Evolutionary conservation across 768 basidiomycete genomes (phyloP), one percentile per base, ranked within the genome.

Genomic region (Leccinum variicolor): DNA sequence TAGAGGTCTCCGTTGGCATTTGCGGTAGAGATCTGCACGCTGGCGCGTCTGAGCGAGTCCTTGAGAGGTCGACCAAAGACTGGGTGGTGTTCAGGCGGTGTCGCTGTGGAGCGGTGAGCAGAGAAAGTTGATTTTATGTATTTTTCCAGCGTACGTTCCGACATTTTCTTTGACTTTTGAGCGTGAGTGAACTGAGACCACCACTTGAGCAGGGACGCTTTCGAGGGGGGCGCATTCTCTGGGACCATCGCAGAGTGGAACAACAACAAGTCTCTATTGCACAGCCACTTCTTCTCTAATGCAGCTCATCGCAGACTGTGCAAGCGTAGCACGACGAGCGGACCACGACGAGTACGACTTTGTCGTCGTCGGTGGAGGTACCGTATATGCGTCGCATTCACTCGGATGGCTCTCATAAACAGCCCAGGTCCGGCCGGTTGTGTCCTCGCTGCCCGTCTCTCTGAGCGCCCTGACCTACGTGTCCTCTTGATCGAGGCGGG

Each of bases 1-100:
- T 90, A 92, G 17, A 92, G 79, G 62, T 90, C 85, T 8, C 93
- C 93, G 59, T 84, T 84, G 11, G 87, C 79, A 57, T 89, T 90
- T 6, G 91, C 87, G 14, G 94, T 96, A 10, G 90, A 92, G 69
- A 98, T 96, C 68, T 95, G 94, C 1, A 97, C 96, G 65, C 84
- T 89, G 15, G 96, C 96, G 71, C 89, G 89, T 65, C 81, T 81
- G 63, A 98, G 77, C 59, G 89, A 89, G 67, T 95, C 91, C 64
- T 82, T 82, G 66, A 98, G 83, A 2, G 93, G 86, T 56, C 84
- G 89, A 5, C 90, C 90, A 66, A 98, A 98, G 29, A 98, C 93
- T 7, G 80, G 75, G 69, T 76, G 76, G 62, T 69, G 67, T 60
- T 74, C 76, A 58, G 69, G 71, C 56, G 60, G 67, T 68, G 74